These are phyloP conservation scores for Leccinum longicurvipes DNA, from an alignment of 768 basidiomycete species.

Conservation along the genomic window DNA sequence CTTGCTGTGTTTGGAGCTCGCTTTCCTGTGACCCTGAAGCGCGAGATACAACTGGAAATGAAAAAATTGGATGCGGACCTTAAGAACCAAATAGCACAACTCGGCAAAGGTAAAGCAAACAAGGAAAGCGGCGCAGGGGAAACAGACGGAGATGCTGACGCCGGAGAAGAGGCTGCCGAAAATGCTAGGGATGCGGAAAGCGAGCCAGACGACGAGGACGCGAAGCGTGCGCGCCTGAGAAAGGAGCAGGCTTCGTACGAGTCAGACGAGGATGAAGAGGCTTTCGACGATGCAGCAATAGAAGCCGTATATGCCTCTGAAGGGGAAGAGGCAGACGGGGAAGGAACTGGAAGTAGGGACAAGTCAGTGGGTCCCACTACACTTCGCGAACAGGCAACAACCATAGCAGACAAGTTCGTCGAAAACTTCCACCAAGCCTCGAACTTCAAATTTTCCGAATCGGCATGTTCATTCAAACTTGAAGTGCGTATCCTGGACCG, in stretches of 20 bases:
- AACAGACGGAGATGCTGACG: slow-evolving; percentile 50
- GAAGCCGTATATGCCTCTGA: slow-evolving; percentile 62
- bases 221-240: slow-evolving; percentile 66
- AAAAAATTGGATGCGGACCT: slow-evolving; percentile 78
- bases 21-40: slow-evolving; percentile 79
- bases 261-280: slow-evolving; percentile 47
- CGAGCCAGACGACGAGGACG: slow-evolving; percentile 79
- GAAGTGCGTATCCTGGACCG: slow-evolving; percentile 54
- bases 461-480: slow-evolving; percentile 73
- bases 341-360: slow-evolving; percentile 24
- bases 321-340: slow-evolving; percentile 34
- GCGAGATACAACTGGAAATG: slow-evolving; percentile 83
- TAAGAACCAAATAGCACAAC: slow-evolving; percentile 71
- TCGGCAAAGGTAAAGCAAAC: slow-evolving; percentile 74
- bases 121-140: slow-evolving; percentile 41
- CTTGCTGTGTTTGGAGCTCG: slow-evolving; percentile 65
- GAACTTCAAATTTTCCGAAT: slow-evolving; percentile 66
- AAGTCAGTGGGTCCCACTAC: slow-evolving; percentile 20
- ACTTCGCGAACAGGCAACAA: slow-evolving; percentile 41
- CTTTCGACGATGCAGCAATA: slow-evolving; percentile 50
- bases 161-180: slow-evolving; percentile 42
- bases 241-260: slow-evolving; percentile 77
- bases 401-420: slow-evolving; percentile 51
- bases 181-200: slow-evolving; percentile 62
- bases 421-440: slow-evolving; percentile 61